phyloP scores from a whole-genome alignment of 306 rosid species.

The Casuarina glauca region DNA sequence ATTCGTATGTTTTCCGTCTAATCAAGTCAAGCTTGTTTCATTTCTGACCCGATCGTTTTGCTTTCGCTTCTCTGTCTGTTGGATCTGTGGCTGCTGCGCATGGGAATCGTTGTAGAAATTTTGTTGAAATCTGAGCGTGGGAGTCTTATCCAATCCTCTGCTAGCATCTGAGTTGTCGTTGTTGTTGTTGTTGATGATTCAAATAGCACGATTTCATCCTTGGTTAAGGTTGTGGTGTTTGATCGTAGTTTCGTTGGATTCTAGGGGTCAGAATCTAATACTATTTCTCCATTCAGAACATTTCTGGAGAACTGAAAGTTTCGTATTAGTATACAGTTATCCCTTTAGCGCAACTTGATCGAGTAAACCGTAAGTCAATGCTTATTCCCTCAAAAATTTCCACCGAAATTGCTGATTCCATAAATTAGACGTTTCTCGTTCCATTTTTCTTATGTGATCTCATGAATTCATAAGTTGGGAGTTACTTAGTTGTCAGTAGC shows the following conservation, averaged over 20 bases:
- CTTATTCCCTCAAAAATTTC: neutral
- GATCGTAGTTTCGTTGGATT: neutral
- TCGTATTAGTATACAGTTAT: neutral
- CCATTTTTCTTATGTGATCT: no score
- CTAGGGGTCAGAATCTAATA: neutral
- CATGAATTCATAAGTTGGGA: no score
- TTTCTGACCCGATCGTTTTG: neutral
- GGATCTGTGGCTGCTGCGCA: neutral
- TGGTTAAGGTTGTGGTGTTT: neutral
- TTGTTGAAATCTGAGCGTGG: neutral
- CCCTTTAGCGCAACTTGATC: neutral
- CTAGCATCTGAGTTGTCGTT: neutral
- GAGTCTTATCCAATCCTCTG: neutral
- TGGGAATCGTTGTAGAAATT: neutral
- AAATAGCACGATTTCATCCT: neutral
- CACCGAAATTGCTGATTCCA: no score
- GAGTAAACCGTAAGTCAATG: neutral
- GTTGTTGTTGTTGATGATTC: neutral
- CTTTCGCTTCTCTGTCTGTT: neutral
- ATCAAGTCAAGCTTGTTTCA: neutral
- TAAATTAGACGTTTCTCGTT: no score
- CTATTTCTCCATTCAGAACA: neutral
- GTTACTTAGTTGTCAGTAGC: no score
- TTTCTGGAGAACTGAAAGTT: neutral
- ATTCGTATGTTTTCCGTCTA: conserved; percentile 45